A percentile compares a stretch with the other conserved stretches of the same genome.
Conservation (phyloP, 306 rosid species). For the Lathyrus aphaca region DNA sequence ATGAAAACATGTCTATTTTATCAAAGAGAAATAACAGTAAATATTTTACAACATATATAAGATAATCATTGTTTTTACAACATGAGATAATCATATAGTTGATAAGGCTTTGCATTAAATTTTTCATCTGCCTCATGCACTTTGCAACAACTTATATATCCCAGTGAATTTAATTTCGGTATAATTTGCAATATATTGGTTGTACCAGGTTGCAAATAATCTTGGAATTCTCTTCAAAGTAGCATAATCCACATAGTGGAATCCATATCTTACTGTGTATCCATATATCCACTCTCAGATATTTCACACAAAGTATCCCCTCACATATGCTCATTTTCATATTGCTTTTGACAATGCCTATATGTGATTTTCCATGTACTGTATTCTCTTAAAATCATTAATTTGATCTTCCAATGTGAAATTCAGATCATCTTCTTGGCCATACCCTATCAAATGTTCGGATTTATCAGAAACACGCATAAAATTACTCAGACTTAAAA, state of each 20-base stretch:
- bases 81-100: background rate
- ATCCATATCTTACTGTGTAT: slow-evolving; percentile 52
- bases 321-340: slow-evolving; percentile 72
- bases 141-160: background rate
- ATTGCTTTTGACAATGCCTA: no score
- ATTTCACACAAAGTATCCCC: slow-evolving; percentile 72
- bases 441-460: no score
- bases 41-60: no score
- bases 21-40: background rate
- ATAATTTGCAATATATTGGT: slow-evolving; percentile 47
- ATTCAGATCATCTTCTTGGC: no score
- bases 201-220: slow-evolving; percentile 63
- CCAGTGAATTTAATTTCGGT: background rate
- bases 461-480: no score
- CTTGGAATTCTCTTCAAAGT: slow-evolving; percentile 56
- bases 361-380: no score
- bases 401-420: no score
- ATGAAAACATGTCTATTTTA: background rate
- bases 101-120: background rate
- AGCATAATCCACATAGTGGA: slow-evolving; percentile 50
- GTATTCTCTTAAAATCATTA: no score
- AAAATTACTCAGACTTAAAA: no score
- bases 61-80: background rate
- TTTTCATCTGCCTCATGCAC: background rate
- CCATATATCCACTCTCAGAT: slow-evolving; percentile 65